phyloP scores from a whole-genome alignment of 352 stramenopile genomes.

The Pythium diclinum region DNA sequence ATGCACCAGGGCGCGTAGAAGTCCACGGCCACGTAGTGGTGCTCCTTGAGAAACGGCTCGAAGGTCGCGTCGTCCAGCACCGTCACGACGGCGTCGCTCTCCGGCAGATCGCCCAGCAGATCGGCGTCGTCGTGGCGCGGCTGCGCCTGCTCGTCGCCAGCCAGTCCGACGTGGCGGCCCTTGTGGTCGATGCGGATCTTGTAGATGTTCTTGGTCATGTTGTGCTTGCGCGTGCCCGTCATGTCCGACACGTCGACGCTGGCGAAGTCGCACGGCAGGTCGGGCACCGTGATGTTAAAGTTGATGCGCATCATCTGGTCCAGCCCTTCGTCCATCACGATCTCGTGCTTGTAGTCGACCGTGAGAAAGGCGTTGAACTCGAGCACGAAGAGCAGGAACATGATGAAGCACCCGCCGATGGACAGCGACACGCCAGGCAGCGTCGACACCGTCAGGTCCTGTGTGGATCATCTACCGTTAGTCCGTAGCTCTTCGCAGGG shows the following conservation, averaged over 20 bases:
- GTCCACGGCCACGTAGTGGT: conserved; percentile 96
- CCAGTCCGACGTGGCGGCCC: conserved; percentile 79
- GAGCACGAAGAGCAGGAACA: conserved; percentile 87
- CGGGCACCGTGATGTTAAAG: conserved; percentile 98
- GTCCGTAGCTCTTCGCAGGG: neutral
- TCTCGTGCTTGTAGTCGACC: conserved; percentile 86
- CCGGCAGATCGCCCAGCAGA: conserved; percentile 68
- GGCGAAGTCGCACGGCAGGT: conserved; percentile 97
- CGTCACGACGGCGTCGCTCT: conserved; percentile 74
- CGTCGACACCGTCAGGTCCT: conserved; percentile 86
- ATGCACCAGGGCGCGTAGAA: conserved; percentile 96
- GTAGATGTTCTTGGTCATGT: conserved; percentile 98
- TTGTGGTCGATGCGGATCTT: conserved; percentile 92
- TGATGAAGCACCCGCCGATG: conserved; percentile 83
- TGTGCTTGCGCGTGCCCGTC: conserved; percentile 96
- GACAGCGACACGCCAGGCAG: conserved; percentile 82
- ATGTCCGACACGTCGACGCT: conserved; percentile 96
- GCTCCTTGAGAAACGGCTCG: conserved; percentile 87
- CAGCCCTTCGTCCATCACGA: conserved; percentile 86
- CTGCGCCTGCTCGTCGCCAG: conserved; percentile 84
- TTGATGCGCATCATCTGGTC: conserved; percentile 93
- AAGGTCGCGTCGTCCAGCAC: conserved; percentile 86
- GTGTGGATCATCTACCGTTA: conserved; percentile 14
- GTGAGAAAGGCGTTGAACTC: conserved; percentile 89
- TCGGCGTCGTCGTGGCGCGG: conserved; percentile 66